Base-by-base conservation (phyloP, 805 yeast species). In the Cyberlindnera nakhonratchasimensis region DNA sequence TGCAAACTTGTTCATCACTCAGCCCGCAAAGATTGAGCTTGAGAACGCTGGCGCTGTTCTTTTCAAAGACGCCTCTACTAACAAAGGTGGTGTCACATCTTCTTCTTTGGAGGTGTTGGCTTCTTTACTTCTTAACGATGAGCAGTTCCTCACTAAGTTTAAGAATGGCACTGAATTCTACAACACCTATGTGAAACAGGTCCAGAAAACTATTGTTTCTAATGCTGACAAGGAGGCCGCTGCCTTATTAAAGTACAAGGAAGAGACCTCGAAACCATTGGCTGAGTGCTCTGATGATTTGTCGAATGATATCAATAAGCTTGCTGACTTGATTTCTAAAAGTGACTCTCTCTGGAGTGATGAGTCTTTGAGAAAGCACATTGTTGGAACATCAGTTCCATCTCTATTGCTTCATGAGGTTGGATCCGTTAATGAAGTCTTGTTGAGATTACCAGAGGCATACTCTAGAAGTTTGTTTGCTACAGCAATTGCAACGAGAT, bases 51-150 rank as follows among this genome's bases (percentile, higher is more conserved):
- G 98, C 29, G 80, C 87, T 39, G 64, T 89, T 40, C 73, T 93
- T 40, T 86, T 87, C 69, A 93, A 93, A 66, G 99, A 91, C 71
- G 96, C 98, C 13, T 86, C 96, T 11, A 89, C 97, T 34, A 91
- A 91, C 69, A 91, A 91, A 69, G 99, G 99, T 59, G 99, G 99
- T 69, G 99, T 91, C 40, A 91, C 99, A 2, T 90, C 97, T 2
- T 89, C 97, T 2, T 90, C 97, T 2, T 72, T 87, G 55, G 99
- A 91, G 66, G 99, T 91, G 11, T 75, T 91, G 54, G 96, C 97
- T 9, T 91, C 99, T 3, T 77, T 91, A 47, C 83, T 96, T 3
- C 83, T 93, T 59, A 89, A 82, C 57, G 99, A 91, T 64, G 77
- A 74, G 39, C 86, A 80, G 26, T 93, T 91, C 71, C 75, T 82